phyloP scores from a whole-genome alignment of 2,329 filamentous ascomycete genomes.

The Helotiales sp. region DNA sequence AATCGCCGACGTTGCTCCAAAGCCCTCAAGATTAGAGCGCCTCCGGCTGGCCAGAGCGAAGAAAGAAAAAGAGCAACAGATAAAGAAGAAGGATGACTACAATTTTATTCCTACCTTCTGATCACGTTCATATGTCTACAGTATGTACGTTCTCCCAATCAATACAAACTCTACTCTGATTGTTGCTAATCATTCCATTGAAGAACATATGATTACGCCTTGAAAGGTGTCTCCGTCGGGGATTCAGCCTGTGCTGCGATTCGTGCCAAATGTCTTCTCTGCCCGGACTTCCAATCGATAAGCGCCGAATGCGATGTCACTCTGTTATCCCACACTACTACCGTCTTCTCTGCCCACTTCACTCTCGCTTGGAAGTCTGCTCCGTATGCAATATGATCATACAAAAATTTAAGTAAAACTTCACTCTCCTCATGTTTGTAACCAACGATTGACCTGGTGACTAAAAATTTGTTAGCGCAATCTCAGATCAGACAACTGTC shows the following conservation, averaged over 20 bases:
- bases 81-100: slow-evolving; percentile 28
- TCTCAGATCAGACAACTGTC: slow-evolving; percentile 53
- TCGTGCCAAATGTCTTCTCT: slow-evolving; percentile 56
- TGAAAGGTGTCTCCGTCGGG: slow-evolving; percentile 27
- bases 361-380: slow-evolving; percentile 76
- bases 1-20: background rate
- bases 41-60: slow-evolving; percentile 28
- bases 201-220: slow-evolving; percentile 17
- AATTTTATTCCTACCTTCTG: slow-evolving; percentile 38
- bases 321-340: slow-evolving; percentile 87
- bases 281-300: slow-evolving; percentile 80
- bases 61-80: slow-evolving; percentile 31
- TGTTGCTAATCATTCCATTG: background rate
- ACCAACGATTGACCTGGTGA: slow-evolving; percentile 80
- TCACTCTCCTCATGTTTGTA: slow-evolving; percentile 89
- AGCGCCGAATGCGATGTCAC: slow-evolving; percentile 80
- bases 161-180: background rate
- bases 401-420: slow-evolving; percentile 75
- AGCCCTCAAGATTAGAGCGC: slow-evolving; percentile 31
- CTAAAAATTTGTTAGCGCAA: slow-evolving; percentile 49
- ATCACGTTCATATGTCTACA: background rate
- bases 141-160: background rate
- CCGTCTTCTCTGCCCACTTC: slow-evolving; percentile 79
- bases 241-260: slow-evolving; percentile 29
- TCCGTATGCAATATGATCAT: slow-evolving; percentile 73